Evolutionary conservation across 164 flowering plant genomes (phyloP), one percentile per base, ranked within the genome.

Genomic region (Magnolia kwangsiensis): DNA sequence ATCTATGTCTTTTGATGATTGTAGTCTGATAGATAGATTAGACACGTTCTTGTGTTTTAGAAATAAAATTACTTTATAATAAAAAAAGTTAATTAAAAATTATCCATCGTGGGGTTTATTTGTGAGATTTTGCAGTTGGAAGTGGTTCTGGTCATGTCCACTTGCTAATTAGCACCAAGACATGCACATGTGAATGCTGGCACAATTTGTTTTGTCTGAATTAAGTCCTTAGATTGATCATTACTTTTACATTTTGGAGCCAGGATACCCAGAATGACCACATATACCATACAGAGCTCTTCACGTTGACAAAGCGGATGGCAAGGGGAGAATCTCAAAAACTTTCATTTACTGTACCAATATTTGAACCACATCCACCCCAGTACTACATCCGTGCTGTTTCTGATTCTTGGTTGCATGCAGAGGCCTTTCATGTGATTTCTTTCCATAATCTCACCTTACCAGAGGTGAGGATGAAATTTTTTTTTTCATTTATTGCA

Each of bases 321-420:
- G 91, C 96, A 72, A 88, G 82, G 78, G 94, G 92, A 70, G 98
- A 93, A 80, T 80, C 98, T 23, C 97, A 91, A 75, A 96, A 93
- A 84, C 89, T 96, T 67, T 88, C 98, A 50, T 96, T 96, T 78
- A 94, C 96, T 37, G 91, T 96, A 67, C 98, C 99, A 73, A 92
- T 96, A 78, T 96, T 96, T 81, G 99, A 96, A 82, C 99, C 99
- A 67, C 99, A 96, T 87, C 99, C 99, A 73, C 97, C 99, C 59
- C 99, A 96, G 75, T 96, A 94, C 81, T 90, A 87, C 77, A 91
- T 96, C 78, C 96, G 87, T 78, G 98, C 98, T 65, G 89, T 96
- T 80, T 96, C 99, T 76, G 99, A 96, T 84, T 94, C 98, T 73
- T 96, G 99, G 99, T 78, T 96, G 82, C 90, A 87, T 14, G 84